Conservation (phyloP, 352 stramenopile species). For the Globisporangium okanoganense region DNA sequence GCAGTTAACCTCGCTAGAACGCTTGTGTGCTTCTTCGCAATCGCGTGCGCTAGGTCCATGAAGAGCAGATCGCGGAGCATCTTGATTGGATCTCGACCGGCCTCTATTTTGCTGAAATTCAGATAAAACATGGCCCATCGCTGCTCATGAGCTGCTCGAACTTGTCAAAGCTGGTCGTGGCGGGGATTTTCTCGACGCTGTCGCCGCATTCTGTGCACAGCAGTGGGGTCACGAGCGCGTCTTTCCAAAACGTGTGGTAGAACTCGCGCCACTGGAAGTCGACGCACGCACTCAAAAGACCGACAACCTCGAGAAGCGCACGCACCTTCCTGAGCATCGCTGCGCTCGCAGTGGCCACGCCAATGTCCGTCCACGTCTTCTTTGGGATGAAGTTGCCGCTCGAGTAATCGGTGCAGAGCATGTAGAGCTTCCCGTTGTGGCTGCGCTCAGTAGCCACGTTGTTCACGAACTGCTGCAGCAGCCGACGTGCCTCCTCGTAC, state of each 20-base stretch:
- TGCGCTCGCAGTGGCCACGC: background rate
- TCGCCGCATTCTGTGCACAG: background rate
- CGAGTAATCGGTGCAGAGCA: background rate
- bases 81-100: background rate
- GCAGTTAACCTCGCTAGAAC: background rate
- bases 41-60: background rate
- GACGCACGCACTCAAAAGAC: background rate
- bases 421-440: background rate
- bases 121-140: constrained; percentile 1
- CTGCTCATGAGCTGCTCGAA: constrained; percentile 1
- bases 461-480: background rate
- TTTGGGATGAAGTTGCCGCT: background rate
- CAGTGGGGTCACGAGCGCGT: background rate
- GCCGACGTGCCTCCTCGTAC: background rate
- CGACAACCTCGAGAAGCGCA: background rate
- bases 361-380: background rate
- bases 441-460: background rate
- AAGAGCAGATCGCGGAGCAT: background rate
- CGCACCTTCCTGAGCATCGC: background rate
- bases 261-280: background rate
- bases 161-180: background rate
- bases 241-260: background rate
- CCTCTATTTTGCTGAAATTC: background rate
- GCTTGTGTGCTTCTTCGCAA: background rate
- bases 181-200: background rate